These are phyloP conservation scores for Ogataea henricii DNA, from an alignment of 805 yeast species.

Conservation along the genomic window DNA sequence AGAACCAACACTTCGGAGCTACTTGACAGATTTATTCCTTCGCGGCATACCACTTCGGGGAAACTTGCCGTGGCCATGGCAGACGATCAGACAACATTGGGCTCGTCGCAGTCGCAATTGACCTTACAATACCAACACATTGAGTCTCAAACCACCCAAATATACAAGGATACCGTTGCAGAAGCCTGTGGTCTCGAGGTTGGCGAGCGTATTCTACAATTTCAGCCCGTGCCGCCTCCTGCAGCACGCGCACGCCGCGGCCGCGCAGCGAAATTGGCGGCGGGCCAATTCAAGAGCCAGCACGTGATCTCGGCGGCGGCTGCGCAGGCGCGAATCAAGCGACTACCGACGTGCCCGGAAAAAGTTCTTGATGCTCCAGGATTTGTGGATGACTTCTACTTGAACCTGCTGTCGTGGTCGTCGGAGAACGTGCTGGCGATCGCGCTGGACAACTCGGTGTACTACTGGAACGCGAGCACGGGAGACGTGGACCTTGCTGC, in stretches of 20 bases:
- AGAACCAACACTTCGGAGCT: conserved; percentile 39
- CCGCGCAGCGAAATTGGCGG: conserved; percentile 20
- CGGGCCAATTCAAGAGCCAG: conserved; percentile 24
- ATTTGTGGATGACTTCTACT: conserved; percentile 86
- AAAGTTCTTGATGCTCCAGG: conserved; percentile 97
- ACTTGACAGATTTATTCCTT: conserved; percentile 62
- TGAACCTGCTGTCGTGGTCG: conserved; percentile 89
- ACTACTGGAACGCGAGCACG: conserved; percentile 87
- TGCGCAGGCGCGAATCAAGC: conserved; percentile 70
- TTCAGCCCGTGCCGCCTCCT: conserved; percentile 79
- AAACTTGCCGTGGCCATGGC: conserved; percentile 26
- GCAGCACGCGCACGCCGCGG: conserved; percentile 39
- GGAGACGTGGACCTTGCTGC: conserved; percentile 72
- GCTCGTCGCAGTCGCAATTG: conserved; percentile 16
- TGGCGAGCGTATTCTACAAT: conserved; percentile 80
- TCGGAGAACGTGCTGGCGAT: conserved; percentile 78
- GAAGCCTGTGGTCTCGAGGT: conserved; percentile 90
- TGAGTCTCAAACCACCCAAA: conserved; percentile 52
- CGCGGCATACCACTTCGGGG: conserved; percentile 52
- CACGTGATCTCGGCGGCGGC: conserved; percentile 41
- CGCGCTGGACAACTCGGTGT: conserved; percentile 80
- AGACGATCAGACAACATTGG: neutral
- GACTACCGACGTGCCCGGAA: conserved; percentile 85
- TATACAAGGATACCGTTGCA: conserved; percentile 82
- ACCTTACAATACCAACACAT: conserved; percentile 54